These are phyloP conservation scores for Diutina sp. DNA, from an alignment of 1,139 yeast genomes.

Conservation along the genomic window DNA sequence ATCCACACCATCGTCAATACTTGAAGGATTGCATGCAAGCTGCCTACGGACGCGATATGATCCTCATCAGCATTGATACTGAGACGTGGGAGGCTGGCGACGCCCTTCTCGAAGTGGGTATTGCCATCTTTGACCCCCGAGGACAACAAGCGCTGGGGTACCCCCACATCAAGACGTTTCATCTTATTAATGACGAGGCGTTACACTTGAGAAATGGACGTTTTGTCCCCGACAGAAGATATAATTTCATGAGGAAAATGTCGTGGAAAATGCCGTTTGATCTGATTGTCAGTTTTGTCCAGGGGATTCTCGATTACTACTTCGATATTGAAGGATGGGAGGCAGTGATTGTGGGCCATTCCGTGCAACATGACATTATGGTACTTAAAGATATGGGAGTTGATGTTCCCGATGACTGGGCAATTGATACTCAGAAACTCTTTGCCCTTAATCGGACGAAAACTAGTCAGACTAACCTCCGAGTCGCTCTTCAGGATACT, in stretches of 20 bases:
- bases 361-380: conserved; percentile 43
- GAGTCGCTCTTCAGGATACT: neutral
- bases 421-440: conserved; percentile 43
- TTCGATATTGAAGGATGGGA: neutral
- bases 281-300: conserved; percentile 27
- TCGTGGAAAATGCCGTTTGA: conserved; percentile 28
- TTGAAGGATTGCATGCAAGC: conserved; percentile 14
- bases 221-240: conserved; percentile 50
- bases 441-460: conserved; percentile 7
- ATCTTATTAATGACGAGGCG: conserved; percentile 39
- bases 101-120: conserved; percentile 54
- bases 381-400: conserved; percentile 35
- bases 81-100: conserved; percentile 50
- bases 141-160: conserved; percentile 14
- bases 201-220: conserved; percentile 33
- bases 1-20: conserved; percentile 5
- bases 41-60: conserved; percentile 18
- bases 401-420: conserved; percentile 11
- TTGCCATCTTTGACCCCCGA: conserved; percentile 55
- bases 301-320: conserved; percentile 29
- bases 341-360: conserved; percentile 54
- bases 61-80: conserved; percentile 45
- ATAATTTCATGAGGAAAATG: conserved; percentile 42
- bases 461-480: neutral
- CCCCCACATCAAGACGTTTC: conserved; percentile 38